Evolutionary conservation across 768 basidiomycete species (phyloP).

Genomic region (Trametes sanguinea): DNA sequence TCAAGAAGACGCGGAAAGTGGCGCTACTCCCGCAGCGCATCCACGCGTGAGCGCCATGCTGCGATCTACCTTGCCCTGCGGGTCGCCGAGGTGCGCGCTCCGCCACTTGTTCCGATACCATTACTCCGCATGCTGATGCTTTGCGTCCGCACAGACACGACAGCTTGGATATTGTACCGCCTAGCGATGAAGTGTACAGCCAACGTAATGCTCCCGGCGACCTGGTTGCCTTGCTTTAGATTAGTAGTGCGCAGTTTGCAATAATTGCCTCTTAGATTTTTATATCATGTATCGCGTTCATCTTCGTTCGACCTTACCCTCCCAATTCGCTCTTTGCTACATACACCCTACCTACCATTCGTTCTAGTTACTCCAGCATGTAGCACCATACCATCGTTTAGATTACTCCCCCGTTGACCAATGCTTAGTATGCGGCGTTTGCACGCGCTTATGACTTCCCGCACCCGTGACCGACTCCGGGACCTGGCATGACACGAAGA

Average conservation of each 20-base stretch:
- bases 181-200: slow-evolving; percentile 12
- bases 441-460: not conserved
- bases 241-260: slow-evolving; percentile 9
- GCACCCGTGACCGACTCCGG: too few relatives aligned
- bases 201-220: slow-evolving; percentile 6
- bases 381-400: slow-evolving; percentile 5
- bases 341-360: not conserved
- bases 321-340: slow-evolving; percentile 4
- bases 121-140: not conserved
- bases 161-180: slow-evolving; percentile 15
- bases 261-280: slow-evolving; percentile 5
- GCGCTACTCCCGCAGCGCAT: slow-evolving; percentile 45
- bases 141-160: not conserved
- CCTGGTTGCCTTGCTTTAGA: not conserved
- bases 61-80: not conserved
- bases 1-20: slow-evolving; percentile 56
- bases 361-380: slow-evolving; percentile 9
- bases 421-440: not conserved
- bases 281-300: slow-evolving; percentile 1
- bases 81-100: slow-evolving; percentile 4
- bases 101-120: not conserved
- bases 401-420: slow-evolving; percentile 2
- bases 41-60: slow-evolving; percentile 1
- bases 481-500: not conserved
- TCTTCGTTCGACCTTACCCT: not conserved